Evolutionary conservation across 495 filamentous ascomycete species (phyloP).

Genomic region (Annulohypoxylon nitens): DNA sequence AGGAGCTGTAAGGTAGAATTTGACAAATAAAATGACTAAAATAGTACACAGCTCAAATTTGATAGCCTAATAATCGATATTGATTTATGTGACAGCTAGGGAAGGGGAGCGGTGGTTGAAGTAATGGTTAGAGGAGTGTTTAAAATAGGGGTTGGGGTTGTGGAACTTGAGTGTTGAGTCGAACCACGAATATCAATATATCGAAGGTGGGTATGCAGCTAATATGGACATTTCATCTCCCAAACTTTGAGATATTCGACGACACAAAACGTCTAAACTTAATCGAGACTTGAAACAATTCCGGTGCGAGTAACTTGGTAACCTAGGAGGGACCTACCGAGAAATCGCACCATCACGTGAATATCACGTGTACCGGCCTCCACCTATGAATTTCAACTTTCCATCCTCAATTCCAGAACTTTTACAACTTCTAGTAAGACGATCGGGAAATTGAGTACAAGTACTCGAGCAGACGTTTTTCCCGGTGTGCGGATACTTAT

Average conservation of each 20-base stretch:
- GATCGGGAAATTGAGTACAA: constrained; percentile 1
- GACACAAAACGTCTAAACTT: background rate
- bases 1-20: constrained; percentile 74
- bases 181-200: background rate
- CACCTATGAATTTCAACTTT: constrained; percentile 44
- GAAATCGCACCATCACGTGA: constrained; percentile 46
- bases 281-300: constrained; percentile 9
- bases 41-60: background rate
- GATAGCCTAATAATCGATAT: background rate
- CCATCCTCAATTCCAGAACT: constrained; percentile 26
- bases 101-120: background rate
- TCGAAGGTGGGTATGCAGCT: background rate
- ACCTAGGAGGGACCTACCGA: constrained; percentile 10
- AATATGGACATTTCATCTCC: background rate
- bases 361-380: constrained; percentile 44
- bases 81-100: background rate
- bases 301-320: background rate
- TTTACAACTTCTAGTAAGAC: constrained; percentile 17
- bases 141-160: background rate
- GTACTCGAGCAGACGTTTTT: constrained; percentile 15
- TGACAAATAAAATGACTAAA: background rate
- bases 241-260: constrained; percentile 3
- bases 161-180: background rate
- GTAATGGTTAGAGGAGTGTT: background rate
- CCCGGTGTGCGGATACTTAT: background rate